phyloP scores from a whole-genome alignment of 169 alveolate species.

The Plasmodium gonderi region DNA sequence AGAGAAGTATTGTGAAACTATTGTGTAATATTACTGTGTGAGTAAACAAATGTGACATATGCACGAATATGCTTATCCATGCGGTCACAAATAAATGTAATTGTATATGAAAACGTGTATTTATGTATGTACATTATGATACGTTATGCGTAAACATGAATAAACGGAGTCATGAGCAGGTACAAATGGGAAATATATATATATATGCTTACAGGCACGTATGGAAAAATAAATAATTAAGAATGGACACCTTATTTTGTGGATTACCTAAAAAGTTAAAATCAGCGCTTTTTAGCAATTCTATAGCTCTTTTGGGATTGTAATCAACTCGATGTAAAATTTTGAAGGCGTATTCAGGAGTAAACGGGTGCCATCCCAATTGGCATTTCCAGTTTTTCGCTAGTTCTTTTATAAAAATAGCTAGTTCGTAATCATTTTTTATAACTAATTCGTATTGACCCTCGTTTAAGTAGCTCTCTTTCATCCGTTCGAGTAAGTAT shows the following conservation, averaged over 20 bases:
- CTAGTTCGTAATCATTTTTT: constrained; percentile 86
- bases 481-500: constrained; percentile 84
- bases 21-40: too few species aligned
- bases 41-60: not conserved
- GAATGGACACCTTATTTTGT: not conserved
- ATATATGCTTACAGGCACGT: not conserved
- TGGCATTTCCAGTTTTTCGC: constrained; percentile 89
- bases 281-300: constrained; percentile 86
- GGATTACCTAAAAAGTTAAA: constrained; percentile 82
- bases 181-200: too few species aligned
- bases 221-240: not conserved
- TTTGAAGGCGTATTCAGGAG: constrained; percentile 91
- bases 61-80: not conserved
- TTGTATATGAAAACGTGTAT: not conserved
- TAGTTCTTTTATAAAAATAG: constrained; percentile 85
- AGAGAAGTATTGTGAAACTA: too few species aligned
- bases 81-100: not conserved
- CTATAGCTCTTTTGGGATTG: constrained; percentile 88
- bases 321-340: constrained; percentile 88
- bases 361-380: constrained; percentile 91
- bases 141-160: too few species aligned
- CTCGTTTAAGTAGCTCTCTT: constrained; percentile 79
- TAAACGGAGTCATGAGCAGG: too few species aligned
- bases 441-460: constrained; percentile 84
- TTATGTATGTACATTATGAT: too few species aligned